phyloP scores from a whole-genome alignment of 768 basidiomycete genomes.

The Mycena rosella region DNA sequence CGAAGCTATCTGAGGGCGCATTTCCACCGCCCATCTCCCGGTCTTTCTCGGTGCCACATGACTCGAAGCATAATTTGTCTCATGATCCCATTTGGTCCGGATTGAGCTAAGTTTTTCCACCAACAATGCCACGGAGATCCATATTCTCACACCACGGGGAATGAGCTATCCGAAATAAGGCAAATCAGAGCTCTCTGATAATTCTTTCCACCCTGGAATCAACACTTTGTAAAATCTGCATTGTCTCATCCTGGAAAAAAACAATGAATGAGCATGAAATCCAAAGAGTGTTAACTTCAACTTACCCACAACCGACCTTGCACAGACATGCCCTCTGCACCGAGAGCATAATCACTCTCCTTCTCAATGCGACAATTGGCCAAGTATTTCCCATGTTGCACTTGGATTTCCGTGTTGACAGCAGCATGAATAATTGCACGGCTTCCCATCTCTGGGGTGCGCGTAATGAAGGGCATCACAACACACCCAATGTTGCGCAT shows the following conservation, averaged over 20 bases:
- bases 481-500: background rate
- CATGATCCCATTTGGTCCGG: too few relatives aligned
- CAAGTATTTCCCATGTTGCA: slow-evolving; percentile 4
- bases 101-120: background rate
- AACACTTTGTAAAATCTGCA: too few relatives aligned
- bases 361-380: slow-evolving; percentile 3
- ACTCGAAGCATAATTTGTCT: too few relatives aligned
- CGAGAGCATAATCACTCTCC: background rate
- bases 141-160: background rate
- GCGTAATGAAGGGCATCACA: background rate
- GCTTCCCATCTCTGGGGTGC: slow-evolving; percentile 16
- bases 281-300: too few relatives aligned
- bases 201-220: background rate
- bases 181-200: background rate
- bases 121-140: background rate
- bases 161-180: too few relatives aligned
- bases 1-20: too few relatives aligned
- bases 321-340: background rate
- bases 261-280: too few relatives aligned
- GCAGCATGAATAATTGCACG: slow-evolving; percentile 13
- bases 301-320: slow-evolving; percentile 1
- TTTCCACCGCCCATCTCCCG: too few relatives aligned
- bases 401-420: background rate
- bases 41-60: too few relatives aligned
- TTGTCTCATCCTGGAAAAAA: too few relatives aligned